Conservation (phyloP, 306 rosid species). For the Amphicarpaea edgeworthii region DNA sequence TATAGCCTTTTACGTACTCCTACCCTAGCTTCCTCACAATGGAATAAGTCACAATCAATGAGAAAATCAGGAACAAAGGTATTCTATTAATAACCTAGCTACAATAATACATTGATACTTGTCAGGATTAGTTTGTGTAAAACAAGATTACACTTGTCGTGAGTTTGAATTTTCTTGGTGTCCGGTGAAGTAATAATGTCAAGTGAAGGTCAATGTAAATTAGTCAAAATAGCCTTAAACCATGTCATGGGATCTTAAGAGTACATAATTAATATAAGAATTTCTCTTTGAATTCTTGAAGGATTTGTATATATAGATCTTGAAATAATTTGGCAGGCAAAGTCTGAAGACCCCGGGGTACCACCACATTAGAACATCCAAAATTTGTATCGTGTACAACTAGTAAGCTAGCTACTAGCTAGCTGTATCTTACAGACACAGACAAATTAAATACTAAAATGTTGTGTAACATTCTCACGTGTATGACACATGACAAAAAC, state of each 20-base stretch:
- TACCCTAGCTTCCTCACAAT: neutral
- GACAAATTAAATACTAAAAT: conserved; percentile 1
- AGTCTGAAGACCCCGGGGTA: neutral
- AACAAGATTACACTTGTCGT: neutral
- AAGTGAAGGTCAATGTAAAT: neutral
- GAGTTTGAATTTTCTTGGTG: neutral
- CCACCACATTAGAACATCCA: neutral
- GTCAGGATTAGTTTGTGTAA: neutral
- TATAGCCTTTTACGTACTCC: conserved; percentile 1
- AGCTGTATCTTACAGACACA: conserved; percentile 25
- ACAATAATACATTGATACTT: neutral
- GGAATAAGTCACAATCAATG: neutral
- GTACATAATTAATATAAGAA: neutral
- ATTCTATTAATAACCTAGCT: neutral
- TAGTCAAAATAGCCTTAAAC: neutral
- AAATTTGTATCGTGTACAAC: neutral
- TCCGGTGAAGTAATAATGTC: neutral
- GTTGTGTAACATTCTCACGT: conserved; percentile 13
- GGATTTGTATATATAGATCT: neutral
- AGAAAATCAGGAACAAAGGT: neutral
- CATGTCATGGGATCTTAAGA: neutral
- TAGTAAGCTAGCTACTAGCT: conserved; percentile 20
- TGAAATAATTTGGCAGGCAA: conserved; percentile 11
- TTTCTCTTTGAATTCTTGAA: neutral
- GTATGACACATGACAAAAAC: conserved; percentile 7